These are phyloP conservation scores for Fusarium torreyae DNA, from an alignment of 2,329 filamentous ascomycete species.

Conservation along the genomic window DNA sequence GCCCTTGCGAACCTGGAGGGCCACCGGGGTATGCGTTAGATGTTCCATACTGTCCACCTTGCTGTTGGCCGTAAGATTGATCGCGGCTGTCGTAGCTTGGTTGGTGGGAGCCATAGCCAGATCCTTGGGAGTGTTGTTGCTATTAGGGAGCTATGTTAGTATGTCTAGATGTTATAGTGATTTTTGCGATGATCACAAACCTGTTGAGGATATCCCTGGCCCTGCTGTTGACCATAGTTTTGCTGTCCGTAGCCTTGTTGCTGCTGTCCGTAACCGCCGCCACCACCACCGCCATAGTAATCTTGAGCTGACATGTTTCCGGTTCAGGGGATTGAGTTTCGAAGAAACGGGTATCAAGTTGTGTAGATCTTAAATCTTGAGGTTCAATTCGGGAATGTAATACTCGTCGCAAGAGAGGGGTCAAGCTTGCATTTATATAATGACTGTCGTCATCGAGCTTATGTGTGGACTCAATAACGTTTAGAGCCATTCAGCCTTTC, in stretches of 20 bases:
- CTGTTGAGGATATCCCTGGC: constrained; percentile 39
- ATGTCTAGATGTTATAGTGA: accelerated
- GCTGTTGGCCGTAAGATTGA: constrained; percentile 38
- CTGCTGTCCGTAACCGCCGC: constrained; percentile 25
- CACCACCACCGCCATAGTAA: constrained; percentile 40
- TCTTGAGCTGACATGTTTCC: constrained; percentile 46
- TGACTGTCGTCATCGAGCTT: constrained; percentile 29
- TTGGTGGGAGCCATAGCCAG: constrained; percentile 37
- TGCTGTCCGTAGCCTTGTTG: constrained; percentile 35
- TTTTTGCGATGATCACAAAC: constrained; percentile 1
- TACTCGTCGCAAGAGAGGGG: constrained; percentile 7
- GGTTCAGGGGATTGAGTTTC: not conserved
- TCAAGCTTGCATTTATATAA: constrained; percentile 29
- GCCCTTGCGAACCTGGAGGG: constrained; percentile 29
- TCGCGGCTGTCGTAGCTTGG: constrained; percentile 34
- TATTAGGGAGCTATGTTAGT: constrained; percentile 7
- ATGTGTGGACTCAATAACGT: constrained; percentile 3
- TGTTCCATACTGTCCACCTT: constrained; percentile 36
- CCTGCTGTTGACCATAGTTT: constrained; percentile 35
- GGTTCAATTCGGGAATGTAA: not conserved
- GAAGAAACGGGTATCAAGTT: not conserved
- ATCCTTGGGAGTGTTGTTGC: constrained; percentile 41
- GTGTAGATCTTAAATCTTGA: not conserved
- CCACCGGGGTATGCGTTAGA: constrained; percentile 32
- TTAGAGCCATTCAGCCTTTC: constrained; percentile 16